phyloP scores from a whole-genome alignment of 1,284 basidiomycete species.

The Phlebopus sp. region DNA sequence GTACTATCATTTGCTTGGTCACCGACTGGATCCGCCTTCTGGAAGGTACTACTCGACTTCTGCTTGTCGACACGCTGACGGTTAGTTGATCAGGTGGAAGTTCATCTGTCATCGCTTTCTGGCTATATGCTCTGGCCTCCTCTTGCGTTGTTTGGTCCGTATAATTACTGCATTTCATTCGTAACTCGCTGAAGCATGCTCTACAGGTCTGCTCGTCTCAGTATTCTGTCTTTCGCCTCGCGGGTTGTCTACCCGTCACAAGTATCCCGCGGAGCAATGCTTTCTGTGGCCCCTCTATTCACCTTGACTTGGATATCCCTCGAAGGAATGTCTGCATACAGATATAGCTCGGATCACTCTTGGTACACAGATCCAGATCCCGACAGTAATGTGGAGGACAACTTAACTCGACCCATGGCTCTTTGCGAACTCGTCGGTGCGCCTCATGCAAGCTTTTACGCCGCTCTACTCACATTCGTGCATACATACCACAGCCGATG shows the following conservation, averaged over 20 bases:
- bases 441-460: background rate
- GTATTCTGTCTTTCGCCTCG: conserved; percentile 21
- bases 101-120: conserved; percentile 11
- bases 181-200: background rate
- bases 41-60: conserved; percentile 7
- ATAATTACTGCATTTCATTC: background rate
- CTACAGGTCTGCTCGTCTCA: conserved; percentile 17
- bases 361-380: background rate
- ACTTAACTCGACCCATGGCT: background rate
- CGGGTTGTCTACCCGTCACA: conserved; percentile 12
- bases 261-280: conserved; percentile 10
- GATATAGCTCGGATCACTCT: conserved; percentile 3
- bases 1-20: conserved; percentile 10
- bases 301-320: conserved; percentile 12
- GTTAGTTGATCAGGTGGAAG: conserved; percentile 7
- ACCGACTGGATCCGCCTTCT: conserved; percentile 13
- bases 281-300: conserved; percentile 11
- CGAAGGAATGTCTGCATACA: conserved; percentile 5
- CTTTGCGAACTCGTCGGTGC: conserved; percentile 19
- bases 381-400: background rate
- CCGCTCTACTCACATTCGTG: background rate
- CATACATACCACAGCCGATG: conserved; percentile 15
- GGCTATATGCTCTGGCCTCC: conserved; percentile 18
- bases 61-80: background rate
- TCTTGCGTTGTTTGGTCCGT: conserved; percentile 19